Base-by-base conservation (phyloP, 2,329 filamentous ascomycete species). In the Lithohypha guttulata region DNA sequence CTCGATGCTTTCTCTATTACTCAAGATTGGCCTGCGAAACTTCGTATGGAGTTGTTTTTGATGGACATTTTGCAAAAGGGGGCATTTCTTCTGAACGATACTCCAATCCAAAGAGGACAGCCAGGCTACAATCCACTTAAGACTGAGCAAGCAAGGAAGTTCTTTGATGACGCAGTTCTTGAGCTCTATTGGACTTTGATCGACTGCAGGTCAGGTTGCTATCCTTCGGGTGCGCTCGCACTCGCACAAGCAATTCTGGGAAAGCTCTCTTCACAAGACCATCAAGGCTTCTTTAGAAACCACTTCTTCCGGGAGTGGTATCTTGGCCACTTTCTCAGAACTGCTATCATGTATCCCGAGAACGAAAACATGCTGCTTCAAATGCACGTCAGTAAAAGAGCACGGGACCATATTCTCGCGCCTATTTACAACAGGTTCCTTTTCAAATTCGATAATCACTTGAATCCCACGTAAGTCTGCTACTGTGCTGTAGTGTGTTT, bases 21-120 rank as follows among this genome's bases (percentile, higher is more conserved):
- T 71, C 78, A 84, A 46, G 80, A 87, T 59, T 96, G 89, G 87
- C 82, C 84, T 27, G 85, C 85, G 42, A 86, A 81, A 53, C 76
- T 80, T 50, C 91, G 86, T 48, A 78, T 98, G 69, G 87, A 95
- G 62, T 82, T 85, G 62, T 96, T 89, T 59, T 73, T 98, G 9
- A 91, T 94, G 83, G 84, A 91, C 57, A 84, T 93, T 44, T 73
- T 98, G 21, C 84, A 94, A 61, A 83, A 93, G 52, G 91, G 91
- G 49, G 81, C 86, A 26, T 95, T 95, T 56, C 69, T 96, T 42
- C 18, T 41, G 29, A 23, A 25, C 35, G 33, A 26, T 40, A 20
- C 30, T 39, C 9, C 19, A 6, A 8, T 19, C 6, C 35, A 27
- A 11, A 19, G 35, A 4, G 26, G 22, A 5, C 21, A 28, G 11